phyloP scores from a whole-genome alignment of 1,139 yeast species.

The Suhomyces chickasaworum region DNA sequence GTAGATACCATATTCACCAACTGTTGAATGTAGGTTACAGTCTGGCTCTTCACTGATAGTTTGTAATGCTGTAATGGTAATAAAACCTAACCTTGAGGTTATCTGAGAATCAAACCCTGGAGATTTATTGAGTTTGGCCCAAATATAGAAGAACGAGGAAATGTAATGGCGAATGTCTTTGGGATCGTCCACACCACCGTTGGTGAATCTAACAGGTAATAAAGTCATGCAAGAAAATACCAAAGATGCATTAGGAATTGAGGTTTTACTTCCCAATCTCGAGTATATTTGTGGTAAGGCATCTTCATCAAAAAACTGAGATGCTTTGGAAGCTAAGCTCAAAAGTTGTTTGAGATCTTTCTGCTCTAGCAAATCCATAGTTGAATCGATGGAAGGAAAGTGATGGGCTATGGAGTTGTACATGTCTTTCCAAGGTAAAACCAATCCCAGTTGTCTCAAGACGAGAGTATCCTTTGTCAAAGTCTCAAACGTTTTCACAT shows the following conservation, averaged over 20 bases:
- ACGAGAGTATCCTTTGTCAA: constrained; percentile 54
- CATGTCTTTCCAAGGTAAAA: constrained; percentile 57
- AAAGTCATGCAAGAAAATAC: constrained; percentile 60
- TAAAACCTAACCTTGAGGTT: constrained; percentile 64
- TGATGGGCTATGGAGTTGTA: constrained; percentile 39
- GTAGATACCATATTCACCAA: constrained; percentile 58
- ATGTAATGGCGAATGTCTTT: constrained; percentile 56
- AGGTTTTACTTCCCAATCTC: constrained; percentile 49
- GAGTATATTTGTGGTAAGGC: constrained; percentile 39
- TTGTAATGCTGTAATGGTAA: constrained; percentile 53
- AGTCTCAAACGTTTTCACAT: constrained; percentile 63
- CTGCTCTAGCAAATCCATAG: constrained; percentile 36
- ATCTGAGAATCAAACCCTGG: constrained; percentile 67
- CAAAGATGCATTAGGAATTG: constrained; percentile 59
- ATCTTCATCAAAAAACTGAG: constrained; percentile 45
- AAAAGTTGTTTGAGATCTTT: constrained; percentile 48
- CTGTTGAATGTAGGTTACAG: constrained; percentile 15
- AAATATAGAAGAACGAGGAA: constrained; percentile 70
- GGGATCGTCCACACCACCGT: constrained; percentile 26
- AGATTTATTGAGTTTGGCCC: constrained; percentile 64
- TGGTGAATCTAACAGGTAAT: constrained; percentile 46
- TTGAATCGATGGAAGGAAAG: constrained; percentile 35
- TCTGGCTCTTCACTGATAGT: constrained; percentile 29
- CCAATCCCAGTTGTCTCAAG: constrained; percentile 36
- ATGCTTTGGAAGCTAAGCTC: constrained; percentile 50